A percentile compares a stretch with the other conserved stretches of the same genome.
phyloP scores from a whole-genome alignment of 805 yeast species.

The Metschnikowia borealis region DNA sequence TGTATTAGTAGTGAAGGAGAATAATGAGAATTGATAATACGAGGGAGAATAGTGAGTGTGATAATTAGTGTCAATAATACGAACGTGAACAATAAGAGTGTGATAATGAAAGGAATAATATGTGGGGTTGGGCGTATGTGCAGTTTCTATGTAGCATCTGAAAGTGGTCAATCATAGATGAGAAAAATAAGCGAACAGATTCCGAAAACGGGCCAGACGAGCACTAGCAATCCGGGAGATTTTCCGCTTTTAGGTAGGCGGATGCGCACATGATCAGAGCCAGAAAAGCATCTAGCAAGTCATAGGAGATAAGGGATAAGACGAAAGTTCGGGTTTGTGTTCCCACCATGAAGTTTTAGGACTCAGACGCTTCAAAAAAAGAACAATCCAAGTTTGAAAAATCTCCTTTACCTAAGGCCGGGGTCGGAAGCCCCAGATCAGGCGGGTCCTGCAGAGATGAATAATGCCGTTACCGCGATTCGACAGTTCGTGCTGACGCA shows the following conservation, averaged over 20 bases:
- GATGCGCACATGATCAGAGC: not conserved
- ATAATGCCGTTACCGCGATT: constrained; percentile 13
- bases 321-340: too few relatives aligned
- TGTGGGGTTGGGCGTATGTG: not conserved
- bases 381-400: too few relatives aligned
- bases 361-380: too few relatives aligned
- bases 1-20: too few relatives aligned
- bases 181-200: constrained; percentile 3
- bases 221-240: not conserved
- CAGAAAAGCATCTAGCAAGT: too few relatives aligned
- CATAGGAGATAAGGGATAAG: too few relatives aligned
- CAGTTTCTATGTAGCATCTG: not conserved
- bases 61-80: too few relatives aligned
- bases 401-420: not conserved
- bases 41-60: too few relatives aligned
- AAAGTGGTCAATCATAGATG: not conserved
- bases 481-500: constrained; percentile 5
- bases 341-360: too few relatives aligned
- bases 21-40: too few relatives aligned
- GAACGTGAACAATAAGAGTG: too few relatives aligned
- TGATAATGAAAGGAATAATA: too few relatives aligned
- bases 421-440: constrained; percentile 7
- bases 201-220: constrained; percentile 5
- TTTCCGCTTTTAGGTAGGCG: not conserved
- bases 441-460: constrained; percentile 13